These are phyloP conservation scores for Oryza punctata DNA, from an alignment of 176 grass and related monocot genomes.

Conservation along the genomic window DNA sequence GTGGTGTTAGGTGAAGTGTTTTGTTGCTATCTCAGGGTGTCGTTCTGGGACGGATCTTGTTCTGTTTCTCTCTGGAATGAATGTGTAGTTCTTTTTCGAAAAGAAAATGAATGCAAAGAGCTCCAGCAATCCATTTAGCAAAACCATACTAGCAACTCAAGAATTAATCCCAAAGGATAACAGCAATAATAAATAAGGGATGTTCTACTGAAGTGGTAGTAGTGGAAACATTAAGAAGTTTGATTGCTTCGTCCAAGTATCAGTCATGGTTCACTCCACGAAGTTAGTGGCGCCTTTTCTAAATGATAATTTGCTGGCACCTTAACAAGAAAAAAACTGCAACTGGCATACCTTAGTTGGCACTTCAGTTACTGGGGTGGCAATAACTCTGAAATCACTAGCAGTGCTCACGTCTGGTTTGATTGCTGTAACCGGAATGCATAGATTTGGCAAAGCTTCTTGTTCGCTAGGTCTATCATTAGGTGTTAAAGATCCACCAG, in stretches of 20 bases:
- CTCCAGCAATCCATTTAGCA: background rate
- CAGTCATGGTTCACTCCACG: background rate
- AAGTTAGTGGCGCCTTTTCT: background rate
- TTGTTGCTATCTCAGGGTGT: background rate
- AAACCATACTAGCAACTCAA: background rate
- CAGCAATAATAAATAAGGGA: background rate
- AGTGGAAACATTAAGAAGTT: background rate
- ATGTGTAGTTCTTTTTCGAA: background rate
- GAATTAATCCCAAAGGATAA: background rate
- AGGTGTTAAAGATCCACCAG: slow-evolving; percentile 33
- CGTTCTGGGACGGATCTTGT: background rate
- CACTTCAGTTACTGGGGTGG: slow-evolving; percentile 48
- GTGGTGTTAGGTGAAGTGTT: background rate
- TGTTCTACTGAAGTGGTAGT: background rate
- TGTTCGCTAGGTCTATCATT: slow-evolving; percentile 49
- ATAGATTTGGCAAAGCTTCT: slow-evolving; percentile 37
- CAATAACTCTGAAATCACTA: slow-evolving; percentile 49
- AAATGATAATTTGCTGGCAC: background rate
- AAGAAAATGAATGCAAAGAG: background rate
- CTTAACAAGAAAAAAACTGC: background rate
- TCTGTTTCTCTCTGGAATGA: background rate
- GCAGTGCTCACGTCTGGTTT: slow-evolving; percentile 41
- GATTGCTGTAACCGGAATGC: slow-evolving; percentile 35
- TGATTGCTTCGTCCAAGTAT: background rate
- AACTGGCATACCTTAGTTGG: slow-evolving; percentile 54